Evolutionary conservation across 176 grass and related monocot genomes (phyloP), one percentile per base, ranked within the genome.

Genomic region (Phoenix roebelenii): DNA sequence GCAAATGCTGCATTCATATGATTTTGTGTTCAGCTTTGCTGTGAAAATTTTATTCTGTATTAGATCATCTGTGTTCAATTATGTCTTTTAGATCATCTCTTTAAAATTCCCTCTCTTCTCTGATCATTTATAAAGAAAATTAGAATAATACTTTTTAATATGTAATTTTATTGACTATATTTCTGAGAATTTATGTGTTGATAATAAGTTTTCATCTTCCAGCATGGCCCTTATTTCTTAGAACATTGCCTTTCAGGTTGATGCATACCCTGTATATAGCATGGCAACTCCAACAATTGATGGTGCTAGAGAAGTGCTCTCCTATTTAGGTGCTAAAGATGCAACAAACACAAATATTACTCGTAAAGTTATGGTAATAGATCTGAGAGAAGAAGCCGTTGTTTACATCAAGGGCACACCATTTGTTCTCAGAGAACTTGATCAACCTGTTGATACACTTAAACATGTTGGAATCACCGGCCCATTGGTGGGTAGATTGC

Each of bases 381-480:
- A 97, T 77, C 73, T 97, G 61, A 91, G 88, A 78, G 84, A 97
- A 70, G 84, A 97, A 82, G 87, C 85, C 66, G 93, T 97, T 71
- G 84, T 97, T 72, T 97, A 97, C 66, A 83, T 92, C 64, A 97
- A 92, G 60, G 87, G 78, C 15, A 80, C 79, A 16, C 93, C 93
- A 25, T 97, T 97, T 81, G 93, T 97, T 85, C 86, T 97, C 72
- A 97, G 93, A 83, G 93, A 97, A 68, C 52, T 92, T 63, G 87
- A 97, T 78, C 87, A 88, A 65, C 87, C 93, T 78, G 84, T 97
- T 68, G 87, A 97, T 85, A 97, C 93, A 63, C 84, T 92, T 51
- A 97, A 97, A 78, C 93, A 97, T 97, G 93, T 92, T 83, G 93
- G 93, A 63, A 97, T 97, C 79, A 91, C 87, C 51, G 87, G 93